Evolutionary conservation across 2,329 filamentous ascomycete species (phyloP).

Genomic region (Didymella segeticola): DNA sequence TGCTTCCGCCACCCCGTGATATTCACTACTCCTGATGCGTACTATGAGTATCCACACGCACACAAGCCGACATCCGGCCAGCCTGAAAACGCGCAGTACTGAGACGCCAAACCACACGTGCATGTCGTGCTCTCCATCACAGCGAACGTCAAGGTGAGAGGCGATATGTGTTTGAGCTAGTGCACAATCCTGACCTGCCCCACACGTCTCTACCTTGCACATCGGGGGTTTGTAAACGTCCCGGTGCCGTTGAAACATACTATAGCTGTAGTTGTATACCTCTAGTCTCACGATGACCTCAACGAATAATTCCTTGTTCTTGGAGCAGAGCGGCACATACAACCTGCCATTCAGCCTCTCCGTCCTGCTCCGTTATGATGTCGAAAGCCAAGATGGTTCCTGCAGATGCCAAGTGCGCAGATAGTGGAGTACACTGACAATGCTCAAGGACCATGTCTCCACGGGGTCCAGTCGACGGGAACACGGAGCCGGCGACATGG

Average conservation of each 20-base stretch:
- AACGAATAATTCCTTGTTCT: background rate
- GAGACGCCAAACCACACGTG: background rate
- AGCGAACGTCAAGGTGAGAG: background rate
- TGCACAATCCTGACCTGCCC: background rate
- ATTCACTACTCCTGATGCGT: background rate
- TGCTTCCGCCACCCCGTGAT: background rate
- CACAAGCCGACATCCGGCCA: background rate
- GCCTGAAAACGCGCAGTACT: background rate
- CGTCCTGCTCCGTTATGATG: background rate
- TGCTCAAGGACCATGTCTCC: background rate
- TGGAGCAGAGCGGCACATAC: background rate
- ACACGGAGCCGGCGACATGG: background rate
- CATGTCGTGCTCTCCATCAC: background rate
- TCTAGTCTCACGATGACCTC: slow-evolving; percentile 17
- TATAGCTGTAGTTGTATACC: slow-evolving; percentile 22
- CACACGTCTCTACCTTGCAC: background rate
- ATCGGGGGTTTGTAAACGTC: slow-evolving; percentile 12
- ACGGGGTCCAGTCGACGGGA: background rate
- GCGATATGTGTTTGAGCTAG: slow-evolving; percentile 15
- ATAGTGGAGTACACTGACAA: background rate
- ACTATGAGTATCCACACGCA: slow-evolving; percentile 2
- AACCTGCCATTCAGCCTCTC: background rate
- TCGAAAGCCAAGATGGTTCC: background rate
- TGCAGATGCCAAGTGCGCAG: background rate
- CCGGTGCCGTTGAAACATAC: slow-evolving; percentile 32